Evolutionary conservation across 2,329 filamentous ascomycete genomes (phyloP), one percentile per base, ranked within the genome.

Genomic region (Lachnellula cervina): DNA sequence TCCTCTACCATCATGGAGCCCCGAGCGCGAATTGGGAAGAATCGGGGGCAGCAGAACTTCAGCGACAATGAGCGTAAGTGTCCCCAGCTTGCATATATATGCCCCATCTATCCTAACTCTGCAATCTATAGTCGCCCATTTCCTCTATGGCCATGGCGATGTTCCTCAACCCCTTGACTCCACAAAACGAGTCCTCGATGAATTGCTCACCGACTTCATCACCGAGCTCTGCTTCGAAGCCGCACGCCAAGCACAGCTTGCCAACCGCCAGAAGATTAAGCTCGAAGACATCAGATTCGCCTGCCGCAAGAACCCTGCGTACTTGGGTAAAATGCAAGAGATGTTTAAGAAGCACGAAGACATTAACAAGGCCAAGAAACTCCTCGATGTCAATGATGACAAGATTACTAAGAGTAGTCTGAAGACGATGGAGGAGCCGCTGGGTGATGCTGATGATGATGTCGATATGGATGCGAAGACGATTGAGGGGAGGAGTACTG

Each of bases 221-320:
- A 90, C 96, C 70, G 90, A 94, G 71, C 86, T 94, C 53, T 93
- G 89, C 73, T 94, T 96, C 76, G 87, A 90, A 69, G 93, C 94
- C 4, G 90, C 91, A 4, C 84, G 89, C 45, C 86, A 87, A 52
- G 94, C 94, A 0, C 86, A 89, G 71, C 90, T 96, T 72, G 86
- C 89, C 2, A 88, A 91, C 0, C 88, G 94, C 2, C 90, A 96
- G 67, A 99, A 99, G 75, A 91, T 99, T 74, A 99, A 99, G 72
- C 89, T 96, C 67, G 93, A 97, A 68, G 94, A 99, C 73, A 96
- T 99, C 75, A 91, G 95, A 68, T 99, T 96, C 73, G 90, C 91
- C 40, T 83, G 97, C 64, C 83, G 94, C 34, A 84, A 88, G 61
- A 95, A 97, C 68, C 86, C 89, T 8, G 78, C 82, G 57, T 95